Percentiles rank a stretch among this genome's conserved stretches.
These are phyloP conservation scores for Paracoccidioides lutzii DNA, from an alignment of 2,329 filamentous ascomycete species.

Conservation along the genomic window DNA sequence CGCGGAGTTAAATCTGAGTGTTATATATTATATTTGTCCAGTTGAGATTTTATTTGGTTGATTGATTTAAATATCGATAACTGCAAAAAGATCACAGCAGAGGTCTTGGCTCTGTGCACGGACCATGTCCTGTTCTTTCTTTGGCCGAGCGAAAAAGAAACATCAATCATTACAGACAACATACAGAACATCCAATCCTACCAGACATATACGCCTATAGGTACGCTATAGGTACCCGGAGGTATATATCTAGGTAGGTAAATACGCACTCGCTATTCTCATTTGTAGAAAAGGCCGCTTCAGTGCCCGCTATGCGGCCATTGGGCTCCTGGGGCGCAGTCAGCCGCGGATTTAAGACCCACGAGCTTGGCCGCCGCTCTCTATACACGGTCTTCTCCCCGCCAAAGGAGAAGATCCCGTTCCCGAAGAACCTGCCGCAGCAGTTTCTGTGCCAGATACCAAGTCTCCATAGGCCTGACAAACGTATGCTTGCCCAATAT, in stretches of 20 bases:
- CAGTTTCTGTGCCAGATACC: constrained; percentile 34
- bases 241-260: not conserved
- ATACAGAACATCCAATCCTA: not conserved
- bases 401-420: constrained; percentile 27
- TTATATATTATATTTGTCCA: no score
- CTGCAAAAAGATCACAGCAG: not conserved
- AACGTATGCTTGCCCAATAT: constrained; percentile 18
- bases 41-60: not conserved
- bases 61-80: not conserved
- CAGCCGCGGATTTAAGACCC: constrained; percentile 43
- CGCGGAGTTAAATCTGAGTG: not conserved
- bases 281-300: constrained; percentile 41
- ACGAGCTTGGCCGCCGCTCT: constrained; percentile 34
- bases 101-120: constrained; percentile 9
- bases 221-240: constrained; percentile 18
- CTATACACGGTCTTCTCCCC: constrained; percentile 39
- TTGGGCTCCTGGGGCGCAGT: constrained; percentile 57
- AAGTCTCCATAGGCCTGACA: constrained; percentile 23
- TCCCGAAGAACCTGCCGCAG: constrained; percentile 30
- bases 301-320: constrained; percentile 48
- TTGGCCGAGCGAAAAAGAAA: not conserved
- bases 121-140: constrained; percentile 7
- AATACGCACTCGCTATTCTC: constrained; percentile 7
- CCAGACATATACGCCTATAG: constrained; percentile 12
- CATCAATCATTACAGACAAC: not conserved